Evolutionary conservation across 2,329 filamentous ascomycete species (phyloP).

Genomic region (Zalaria sp.): DNA sequence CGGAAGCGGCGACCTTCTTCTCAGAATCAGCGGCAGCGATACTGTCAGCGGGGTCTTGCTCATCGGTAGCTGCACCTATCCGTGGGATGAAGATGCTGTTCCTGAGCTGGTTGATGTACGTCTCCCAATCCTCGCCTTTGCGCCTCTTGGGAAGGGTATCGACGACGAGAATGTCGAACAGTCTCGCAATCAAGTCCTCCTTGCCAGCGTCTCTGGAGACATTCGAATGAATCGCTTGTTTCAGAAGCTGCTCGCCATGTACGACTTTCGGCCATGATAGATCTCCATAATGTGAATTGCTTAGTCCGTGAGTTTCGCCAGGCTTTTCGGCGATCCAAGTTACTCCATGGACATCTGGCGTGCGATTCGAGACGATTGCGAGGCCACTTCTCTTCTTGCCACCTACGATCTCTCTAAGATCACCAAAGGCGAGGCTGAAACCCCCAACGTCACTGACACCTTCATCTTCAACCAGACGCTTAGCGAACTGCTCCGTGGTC

Average conservation of each 20-base stretch:
- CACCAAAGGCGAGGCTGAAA: slow-evolving; percentile 48
- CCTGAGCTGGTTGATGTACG: slow-evolving; percentile 40
- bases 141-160: slow-evolving; percentile 41
- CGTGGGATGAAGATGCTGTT: slow-evolving; percentile 48
- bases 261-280: slow-evolving; percentile 48
- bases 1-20: slow-evolving; percentile 22
- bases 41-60: slow-evolving; percentile 23
- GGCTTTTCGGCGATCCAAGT: slow-evolving; percentile 34
- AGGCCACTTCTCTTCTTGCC: slow-evolving; percentile 22
- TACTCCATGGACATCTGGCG: slow-evolving; percentile 34
- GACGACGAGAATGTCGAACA: slow-evolving; percentile 38
- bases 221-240: slow-evolving; percentile 33
- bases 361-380: slow-evolving; percentile 49
- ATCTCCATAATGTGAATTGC: slow-evolving; percentile 47
- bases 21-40: slow-evolving; percentile 21
- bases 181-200: slow-evolving; percentile 34
- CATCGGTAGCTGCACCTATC: slow-evolving; percentile 33
- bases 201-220: slow-evolving; percentile 26
- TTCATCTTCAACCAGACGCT: slow-evolving; percentile 38
- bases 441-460: slow-evolving; percentile 45
- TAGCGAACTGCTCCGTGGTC: slow-evolving; percentile 36
- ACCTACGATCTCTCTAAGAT: slow-evolving; percentile 20
- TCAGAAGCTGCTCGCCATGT: slow-evolving; percentile 39
- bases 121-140: slow-evolving; percentile 36
- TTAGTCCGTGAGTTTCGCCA: slow-evolving; percentile 43